Percentiles rank a stretch among this genome's conserved stretches.
These are phyloP conservation scores for Septoria linicola DNA, from an alignment of 2,329 filamentous ascomycete genomes.

Conservation along the genomic window DNA sequence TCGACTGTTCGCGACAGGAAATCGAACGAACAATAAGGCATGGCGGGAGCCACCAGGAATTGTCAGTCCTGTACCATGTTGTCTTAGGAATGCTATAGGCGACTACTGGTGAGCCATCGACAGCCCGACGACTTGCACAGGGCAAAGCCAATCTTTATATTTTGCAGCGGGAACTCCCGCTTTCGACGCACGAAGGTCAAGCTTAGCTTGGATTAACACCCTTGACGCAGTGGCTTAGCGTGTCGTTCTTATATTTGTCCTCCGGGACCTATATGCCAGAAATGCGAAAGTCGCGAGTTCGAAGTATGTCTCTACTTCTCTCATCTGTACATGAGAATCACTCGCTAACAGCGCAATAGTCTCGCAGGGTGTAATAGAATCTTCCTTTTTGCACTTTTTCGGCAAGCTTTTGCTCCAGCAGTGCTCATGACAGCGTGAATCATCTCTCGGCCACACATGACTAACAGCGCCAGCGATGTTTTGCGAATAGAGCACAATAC, in stretches of 20 bases:
- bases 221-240: constrained; percentile 35
- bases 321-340: background rate
- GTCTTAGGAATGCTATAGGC: too few relatives aligned
- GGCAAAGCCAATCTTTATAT: constrained; percentile 12
- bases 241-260: constrained; percentile 34
- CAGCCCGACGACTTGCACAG: too few relatives aligned
- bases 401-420: background rate
- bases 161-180: constrained; percentile 6
- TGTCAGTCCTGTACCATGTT: too few relatives aligned
- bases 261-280: constrained; percentile 24
- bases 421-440: too few relatives aligned
- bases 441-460: too few relatives aligned
- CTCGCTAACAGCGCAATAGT: constrained; percentile 6
- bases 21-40: too few relatives aligned
- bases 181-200: constrained; percentile 9
- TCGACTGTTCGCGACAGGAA: too few relatives aligned
- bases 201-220: constrained; percentile 21
- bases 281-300: constrained; percentile 36
- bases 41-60: too few relatives aligned
- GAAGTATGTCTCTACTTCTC: constrained; percentile 21
- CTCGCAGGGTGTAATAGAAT: constrained; percentile 16
- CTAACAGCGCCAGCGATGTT: too few relatives aligned
- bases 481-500: too few relatives aligned
- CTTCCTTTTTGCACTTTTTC: constrained; percentile 1
- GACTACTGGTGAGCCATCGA: too few relatives aligned